phyloP scores from a whole-genome alignment of 2,329 filamentous ascomycete genomes.

The Phaeosphaeria sp. region DNA sequence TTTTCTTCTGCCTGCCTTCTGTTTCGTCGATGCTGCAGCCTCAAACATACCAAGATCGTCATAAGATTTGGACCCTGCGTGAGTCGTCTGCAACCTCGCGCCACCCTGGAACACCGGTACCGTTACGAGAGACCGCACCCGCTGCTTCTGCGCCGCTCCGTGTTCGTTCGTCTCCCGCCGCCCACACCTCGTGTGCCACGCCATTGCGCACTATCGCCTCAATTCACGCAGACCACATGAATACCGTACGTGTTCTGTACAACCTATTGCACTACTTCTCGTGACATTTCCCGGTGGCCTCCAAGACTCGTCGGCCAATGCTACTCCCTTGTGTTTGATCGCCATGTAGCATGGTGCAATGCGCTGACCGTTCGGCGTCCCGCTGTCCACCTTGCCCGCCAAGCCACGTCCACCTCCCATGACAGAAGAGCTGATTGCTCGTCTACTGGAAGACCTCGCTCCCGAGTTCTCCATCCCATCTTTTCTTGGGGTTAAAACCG shows the following conservation, averaged over 20 bases:
- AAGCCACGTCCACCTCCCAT: conserved; percentile 18
- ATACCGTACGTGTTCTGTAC: not conserved
- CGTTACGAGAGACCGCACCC: conserved; percentile 10
- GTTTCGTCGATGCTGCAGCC: conserved; percentile 21
- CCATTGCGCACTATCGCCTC: not conserved
- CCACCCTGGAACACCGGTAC: conserved; percentile 1
- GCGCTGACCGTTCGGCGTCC: conserved; percentile 14
- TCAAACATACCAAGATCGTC: conserved; percentile 32
- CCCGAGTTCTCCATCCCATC: not conserved
- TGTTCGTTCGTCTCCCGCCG: not conserved
- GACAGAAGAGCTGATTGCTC: conserved; percentile 11
- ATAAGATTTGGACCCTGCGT: conserved; percentile 33
- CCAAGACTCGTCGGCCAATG: not conserved
- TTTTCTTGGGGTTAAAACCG: not conserved
- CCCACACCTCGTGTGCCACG: not conserved
- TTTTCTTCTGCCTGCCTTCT: conserved; percentile 15
- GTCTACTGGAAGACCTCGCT: conserved; percentile 5
- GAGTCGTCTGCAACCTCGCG: conserved; percentile 17
- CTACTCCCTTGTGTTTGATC: conserved; percentile 26
- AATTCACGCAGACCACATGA: not conserved
- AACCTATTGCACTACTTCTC: not conserved
- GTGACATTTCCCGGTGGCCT: not conserved
- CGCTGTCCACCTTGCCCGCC: conserved; percentile 14
- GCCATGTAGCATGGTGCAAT: conserved; percentile 18
- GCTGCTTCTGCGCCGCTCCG: not conserved